Conservation (phyloP, 148 eudicot genomes). For the Pouteria glomerata region DNA sequence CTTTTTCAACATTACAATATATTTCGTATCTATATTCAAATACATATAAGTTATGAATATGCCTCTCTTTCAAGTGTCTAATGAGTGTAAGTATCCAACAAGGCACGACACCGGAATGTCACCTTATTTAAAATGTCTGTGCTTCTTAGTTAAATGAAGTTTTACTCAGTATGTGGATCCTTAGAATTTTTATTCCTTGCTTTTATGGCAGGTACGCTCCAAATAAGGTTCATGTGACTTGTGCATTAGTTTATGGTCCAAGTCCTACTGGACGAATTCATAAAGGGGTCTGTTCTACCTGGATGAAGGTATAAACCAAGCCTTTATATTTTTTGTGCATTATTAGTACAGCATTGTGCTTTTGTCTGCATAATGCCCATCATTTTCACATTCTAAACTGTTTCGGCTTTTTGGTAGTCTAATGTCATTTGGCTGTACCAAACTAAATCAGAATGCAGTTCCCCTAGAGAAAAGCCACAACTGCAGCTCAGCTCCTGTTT, state of each 20-base stretch:
- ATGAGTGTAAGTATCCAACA: no score
- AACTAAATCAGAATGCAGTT: constrained; percentile 57
- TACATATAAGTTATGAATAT: no score
- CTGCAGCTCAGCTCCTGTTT: constrained; percentile 77
- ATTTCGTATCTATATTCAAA: no score
- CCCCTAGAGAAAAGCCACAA: constrained; percentile 47
- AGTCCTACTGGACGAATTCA: constrained; percentile 80
- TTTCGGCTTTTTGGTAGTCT: background rate
- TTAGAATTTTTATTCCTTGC: constrained; percentile 7
- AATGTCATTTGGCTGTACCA: constrained; percentile 6
- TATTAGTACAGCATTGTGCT: background rate
- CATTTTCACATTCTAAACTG: background rate
- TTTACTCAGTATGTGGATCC: background rate
- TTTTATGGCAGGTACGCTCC: constrained; percentile 47
- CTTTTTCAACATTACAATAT: no score
- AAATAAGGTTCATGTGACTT: constrained; percentile 66
- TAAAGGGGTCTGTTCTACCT: constrained; percentile 84
- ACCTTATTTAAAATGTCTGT: no score
- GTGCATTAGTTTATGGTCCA: constrained; percentile 70
- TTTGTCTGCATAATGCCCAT: background rate
- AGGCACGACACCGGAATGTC: no score
- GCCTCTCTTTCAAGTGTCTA: no score
- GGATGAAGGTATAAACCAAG: constrained; percentile 72
- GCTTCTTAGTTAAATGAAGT: no score
- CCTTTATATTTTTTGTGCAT: background rate